Evolutionary conservation across 208 protist genomes (phyloP), one percentile per base, ranked within the genome.

Genomic region (Wallacemonas rigidus): DNA sequence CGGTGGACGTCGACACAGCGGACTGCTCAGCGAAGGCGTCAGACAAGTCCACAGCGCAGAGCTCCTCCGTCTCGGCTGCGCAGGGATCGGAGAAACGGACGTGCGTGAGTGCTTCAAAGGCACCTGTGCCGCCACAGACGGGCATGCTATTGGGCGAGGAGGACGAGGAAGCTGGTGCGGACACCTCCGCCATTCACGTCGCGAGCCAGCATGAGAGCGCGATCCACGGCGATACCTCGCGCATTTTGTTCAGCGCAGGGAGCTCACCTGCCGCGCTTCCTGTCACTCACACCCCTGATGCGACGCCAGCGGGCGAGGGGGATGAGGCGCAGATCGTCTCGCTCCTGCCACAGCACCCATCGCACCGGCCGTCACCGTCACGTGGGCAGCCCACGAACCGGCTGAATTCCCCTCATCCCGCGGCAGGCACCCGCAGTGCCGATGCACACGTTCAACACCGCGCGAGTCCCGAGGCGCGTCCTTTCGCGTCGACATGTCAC

Each of bases 401-500:
- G 26, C 26, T 26, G 26, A 26, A 26, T 26, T 26, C 26, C 26
- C 26, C 26, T 26, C 0, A 26, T 26, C 26, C 26, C 26, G 26
- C 26, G 26, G 26, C 26, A 26, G 26, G 26, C 26, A 26, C 26
- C 26, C 26, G 26, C 26, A 26, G 26, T 26, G 26, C 26, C 26
- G 26, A 26, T 26, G 44, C 12, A 11, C 14, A 12, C n/a, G 57
- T 47, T 1, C 2, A n/a, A 43, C 58, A 65, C 14, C 67, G 58
- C 17, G 26, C 67, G 51, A 36, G 41, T 4, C 75, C 86, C 12
- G 74, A 87, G 62, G 63, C 58, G 26, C 79, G 82, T 2, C 26
- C 75, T 12, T 94, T 91, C 63, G 71, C 69, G 68, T 8, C 53
- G 0, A 79, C 82, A 36, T 15, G 77, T n/a, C 90, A 95, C 67